phyloP scores from a whole-genome alignment of 441 rosid species.

The Erodium moschatum region DNA sequence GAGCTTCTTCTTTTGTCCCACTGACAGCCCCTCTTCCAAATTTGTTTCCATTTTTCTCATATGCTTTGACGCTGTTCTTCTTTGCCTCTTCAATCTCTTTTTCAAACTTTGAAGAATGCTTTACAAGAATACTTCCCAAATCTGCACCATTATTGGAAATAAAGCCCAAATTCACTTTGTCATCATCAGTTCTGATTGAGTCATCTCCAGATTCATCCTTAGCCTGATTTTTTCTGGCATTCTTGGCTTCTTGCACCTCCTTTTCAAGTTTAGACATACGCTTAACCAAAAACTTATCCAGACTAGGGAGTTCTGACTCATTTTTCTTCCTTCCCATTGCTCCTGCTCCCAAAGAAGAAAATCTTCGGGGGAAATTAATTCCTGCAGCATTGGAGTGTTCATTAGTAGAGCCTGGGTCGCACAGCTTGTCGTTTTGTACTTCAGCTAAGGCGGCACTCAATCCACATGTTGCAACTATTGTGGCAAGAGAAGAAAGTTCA shows the following conservation, averaged over 20 bases:
- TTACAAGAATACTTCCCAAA: conserved; percentile 51
- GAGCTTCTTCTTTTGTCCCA: conserved; percentile 21
- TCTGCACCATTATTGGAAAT: conserved; percentile 28
- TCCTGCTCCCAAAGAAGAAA: too few species aligned
- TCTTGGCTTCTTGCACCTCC: conserved; percentile 73
- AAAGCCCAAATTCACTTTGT: conserved; percentile 7
- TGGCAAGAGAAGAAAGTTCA: conserved; percentile 83
- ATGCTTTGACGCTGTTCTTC: conserved; percentile 29
- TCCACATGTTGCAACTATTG: conserved; percentile 87
- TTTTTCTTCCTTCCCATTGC: conserved; percentile 23
- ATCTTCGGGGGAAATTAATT: too few species aligned
- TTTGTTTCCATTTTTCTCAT: conserved; percentile 30
- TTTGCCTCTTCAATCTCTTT: conserved; percentile 58
- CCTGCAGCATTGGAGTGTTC: conserved; percentile 16
- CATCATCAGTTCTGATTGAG: conserved; percentile 3
- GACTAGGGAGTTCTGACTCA: conserved; percentile 47
- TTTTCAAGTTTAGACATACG: conserved; percentile 69
- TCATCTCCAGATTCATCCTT: too few species aligned
- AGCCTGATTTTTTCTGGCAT: conserved; percentile 30
- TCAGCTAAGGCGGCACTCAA: conserved; percentile 78
- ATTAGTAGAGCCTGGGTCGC: conserved; percentile 22
- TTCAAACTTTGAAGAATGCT: conserved; percentile 44
- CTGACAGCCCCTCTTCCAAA: conserved; percentile 20
- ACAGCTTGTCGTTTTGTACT: conserved; percentile 34
- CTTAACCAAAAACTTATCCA: conserved; percentile 81